Conservation (phyloP, 805 yeast species). For the Cyberlindnera petersonii region DNA sequence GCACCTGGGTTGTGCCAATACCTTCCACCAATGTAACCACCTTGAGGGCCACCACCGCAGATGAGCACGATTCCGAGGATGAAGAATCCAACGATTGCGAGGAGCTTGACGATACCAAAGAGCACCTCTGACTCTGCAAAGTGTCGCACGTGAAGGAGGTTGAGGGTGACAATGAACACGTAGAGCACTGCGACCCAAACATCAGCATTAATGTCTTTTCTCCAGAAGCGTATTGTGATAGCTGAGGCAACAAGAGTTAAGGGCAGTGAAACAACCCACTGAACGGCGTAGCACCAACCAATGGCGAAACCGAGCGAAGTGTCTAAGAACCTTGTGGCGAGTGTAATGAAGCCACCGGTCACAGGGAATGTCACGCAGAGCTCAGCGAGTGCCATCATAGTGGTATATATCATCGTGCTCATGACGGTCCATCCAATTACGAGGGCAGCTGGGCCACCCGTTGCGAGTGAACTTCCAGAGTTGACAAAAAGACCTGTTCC, state of each 20-base stretch:
- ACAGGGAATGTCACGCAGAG: conserved; percentile 50
- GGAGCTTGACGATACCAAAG: conserved; percentile 42
- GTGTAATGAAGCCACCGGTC: conserved; percentile 49
- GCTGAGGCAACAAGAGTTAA: conserved; percentile 57
- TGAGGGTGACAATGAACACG: conserved; percentile 41
- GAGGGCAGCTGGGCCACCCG: conserved; percentile 67
- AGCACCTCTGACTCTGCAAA: conserved; percentile 55
- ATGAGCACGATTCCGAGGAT: conserved; percentile 45
- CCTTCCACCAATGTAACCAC: conserved; percentile 45
- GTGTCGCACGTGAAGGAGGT: conserved; percentile 48
- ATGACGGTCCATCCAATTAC: conserved; percentile 42
- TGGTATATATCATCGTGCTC: conserved; percentile 53
- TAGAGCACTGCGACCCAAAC: conserved; percentile 59
- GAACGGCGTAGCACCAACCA: conserved; percentile 49
- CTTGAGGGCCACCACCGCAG: conserved; percentile 52
- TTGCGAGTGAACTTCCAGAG: conserved; percentile 64
- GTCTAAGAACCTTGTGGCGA: conserved; percentile 49
- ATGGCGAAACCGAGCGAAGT: conserved; percentile 52
- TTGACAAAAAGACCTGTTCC: conserved; percentile 81
- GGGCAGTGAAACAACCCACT: conserved; percentile 53
- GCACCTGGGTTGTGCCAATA: conserved; percentile 54
- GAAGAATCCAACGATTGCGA: conserved; percentile 47
- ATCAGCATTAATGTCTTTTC: conserved; percentile 41
- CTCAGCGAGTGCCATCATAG: conserved; percentile 55
- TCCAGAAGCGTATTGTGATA: conserved; percentile 55